phyloP scores from a whole-genome alignment of 2,329 filamentous ascomycete species.

The Colletotrichum sp. region DNA sequence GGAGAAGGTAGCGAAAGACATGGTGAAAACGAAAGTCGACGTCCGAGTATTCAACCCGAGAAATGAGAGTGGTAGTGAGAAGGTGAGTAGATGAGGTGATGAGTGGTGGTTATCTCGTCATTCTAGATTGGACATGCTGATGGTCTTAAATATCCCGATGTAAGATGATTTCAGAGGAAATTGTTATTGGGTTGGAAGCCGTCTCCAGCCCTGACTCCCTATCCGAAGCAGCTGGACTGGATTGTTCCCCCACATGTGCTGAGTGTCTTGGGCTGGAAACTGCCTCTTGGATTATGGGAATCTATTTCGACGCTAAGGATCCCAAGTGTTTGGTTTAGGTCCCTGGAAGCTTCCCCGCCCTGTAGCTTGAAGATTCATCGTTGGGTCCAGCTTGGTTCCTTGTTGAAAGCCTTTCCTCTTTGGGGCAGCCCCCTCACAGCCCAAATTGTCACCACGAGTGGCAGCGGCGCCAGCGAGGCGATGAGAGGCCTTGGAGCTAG shows the following conservation, averaged over 20 bases:
- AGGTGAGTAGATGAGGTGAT: background rate
- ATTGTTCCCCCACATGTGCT: background rate
- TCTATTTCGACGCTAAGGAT: background rate
- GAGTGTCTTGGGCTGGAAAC: background rate
- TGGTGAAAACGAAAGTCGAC: background rate
- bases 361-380: background rate
- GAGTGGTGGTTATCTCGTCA: background rate
- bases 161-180: background rate
- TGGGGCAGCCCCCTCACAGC: background rate
- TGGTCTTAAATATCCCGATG: background rate
- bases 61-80: background rate
- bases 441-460: background rate
- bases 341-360: background rate
- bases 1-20: background rate
- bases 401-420: background rate
- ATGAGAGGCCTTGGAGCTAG: background rate
- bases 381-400: background rate
- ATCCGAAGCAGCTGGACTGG: background rate
- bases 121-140: background rate
- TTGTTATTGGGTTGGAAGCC: background rate
- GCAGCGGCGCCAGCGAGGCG: background rate
- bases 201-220: background rate
- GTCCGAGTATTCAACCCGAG: background rate
- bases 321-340: background rate
- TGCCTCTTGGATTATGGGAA: background rate